Evolutionary conservation across 805 yeast species (phyloP).

Genomic region (Saccharomycopsis fodiens): DNA sequence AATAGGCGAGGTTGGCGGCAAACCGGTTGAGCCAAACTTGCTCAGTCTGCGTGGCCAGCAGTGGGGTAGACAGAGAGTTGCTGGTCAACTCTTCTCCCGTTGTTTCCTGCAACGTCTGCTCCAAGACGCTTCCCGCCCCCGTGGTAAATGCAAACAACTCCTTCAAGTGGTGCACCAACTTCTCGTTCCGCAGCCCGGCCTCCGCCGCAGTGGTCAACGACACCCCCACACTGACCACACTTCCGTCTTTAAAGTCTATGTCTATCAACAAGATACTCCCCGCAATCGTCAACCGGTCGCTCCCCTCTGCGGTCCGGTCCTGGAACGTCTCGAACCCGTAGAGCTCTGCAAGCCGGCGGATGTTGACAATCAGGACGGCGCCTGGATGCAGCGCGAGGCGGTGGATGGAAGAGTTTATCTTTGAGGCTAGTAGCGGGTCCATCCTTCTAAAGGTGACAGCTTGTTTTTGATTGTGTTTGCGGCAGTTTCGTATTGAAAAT

Average conservation of each 20-base stretch:
- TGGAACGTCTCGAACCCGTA: constrained; percentile 18
- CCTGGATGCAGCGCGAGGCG: constrained; percentile 16
- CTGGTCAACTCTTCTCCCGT: background rate
- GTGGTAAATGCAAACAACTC: constrained; percentile 13
- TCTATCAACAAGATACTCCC: constrained; percentile 32
- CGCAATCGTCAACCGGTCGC: constrained; percentile 28
- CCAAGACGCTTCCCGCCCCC: constrained; percentile 5
- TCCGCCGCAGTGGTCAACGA: constrained; percentile 20
- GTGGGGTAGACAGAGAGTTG: background rate
- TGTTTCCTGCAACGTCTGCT: constrained; percentile 9
- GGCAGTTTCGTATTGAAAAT: too few species aligned
- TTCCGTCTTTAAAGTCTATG: constrained; percentile 27
- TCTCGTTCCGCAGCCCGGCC: background rate
- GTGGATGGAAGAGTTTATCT: constrained; percentile 6
- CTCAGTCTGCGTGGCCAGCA: constrained; percentile 1
- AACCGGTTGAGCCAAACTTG: constrained; percentile 11
- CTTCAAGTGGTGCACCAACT: constrained; percentile 7
- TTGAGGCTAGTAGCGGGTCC: constrained; percentile 13
- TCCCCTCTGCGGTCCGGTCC: constrained; percentile 8
- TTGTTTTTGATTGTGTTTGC: too few species aligned
- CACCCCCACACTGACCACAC: constrained; percentile 26
- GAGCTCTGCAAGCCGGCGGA: constrained; percentile 15
- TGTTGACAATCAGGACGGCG: constrained; percentile 12
- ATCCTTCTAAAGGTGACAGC: background rate
- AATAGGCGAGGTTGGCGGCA: constrained; percentile 9